A percentile compares a stretch with the other conserved stretches of the same genome.
These are phyloP conservation scores for Castanea mollissima DNA, from an alignment of 306 rosid species.

Conservation along the genomic window DNA sequence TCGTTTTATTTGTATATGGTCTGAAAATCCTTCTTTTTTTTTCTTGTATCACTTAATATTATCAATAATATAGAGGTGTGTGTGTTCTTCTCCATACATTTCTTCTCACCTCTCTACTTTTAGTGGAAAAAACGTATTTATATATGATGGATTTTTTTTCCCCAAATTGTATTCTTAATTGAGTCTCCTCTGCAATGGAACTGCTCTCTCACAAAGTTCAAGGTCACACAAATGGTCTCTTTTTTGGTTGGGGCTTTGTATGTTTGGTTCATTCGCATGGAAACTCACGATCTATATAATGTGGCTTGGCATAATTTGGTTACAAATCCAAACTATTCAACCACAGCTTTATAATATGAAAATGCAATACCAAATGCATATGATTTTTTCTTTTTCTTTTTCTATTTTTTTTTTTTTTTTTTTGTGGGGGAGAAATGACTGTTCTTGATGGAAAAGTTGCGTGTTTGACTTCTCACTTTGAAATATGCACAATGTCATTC, in stretches of 20 bases:
- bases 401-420: no score
- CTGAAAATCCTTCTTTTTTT: neutral
- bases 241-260: neutral
- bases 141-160: neutral
- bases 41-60: slow-evolving; percentile 6
- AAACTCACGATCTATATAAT: no score
- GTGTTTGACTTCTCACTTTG: no score
- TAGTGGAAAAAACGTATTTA: neutral
- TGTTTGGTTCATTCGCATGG: neutral
- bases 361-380: no score
- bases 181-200: no score
- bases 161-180: neutral
- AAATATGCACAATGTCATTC: no score
- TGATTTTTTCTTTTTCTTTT: no score
- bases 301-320: no score
- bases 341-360: no score
- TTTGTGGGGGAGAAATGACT: no score
- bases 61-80: slow-evolving; percentile 6
- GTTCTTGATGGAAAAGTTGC: no score
- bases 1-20: slow-evolving; percentile 7
- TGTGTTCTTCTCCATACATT: neutral
- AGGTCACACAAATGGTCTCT: neutral
- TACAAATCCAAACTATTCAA: no score
- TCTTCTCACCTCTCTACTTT: neutral
- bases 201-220: neutral